Evolutionary conservation across 2,329 filamentous ascomycete genomes (phyloP).

Genomic region (Paraconiothyrium brasiliense): DNA sequence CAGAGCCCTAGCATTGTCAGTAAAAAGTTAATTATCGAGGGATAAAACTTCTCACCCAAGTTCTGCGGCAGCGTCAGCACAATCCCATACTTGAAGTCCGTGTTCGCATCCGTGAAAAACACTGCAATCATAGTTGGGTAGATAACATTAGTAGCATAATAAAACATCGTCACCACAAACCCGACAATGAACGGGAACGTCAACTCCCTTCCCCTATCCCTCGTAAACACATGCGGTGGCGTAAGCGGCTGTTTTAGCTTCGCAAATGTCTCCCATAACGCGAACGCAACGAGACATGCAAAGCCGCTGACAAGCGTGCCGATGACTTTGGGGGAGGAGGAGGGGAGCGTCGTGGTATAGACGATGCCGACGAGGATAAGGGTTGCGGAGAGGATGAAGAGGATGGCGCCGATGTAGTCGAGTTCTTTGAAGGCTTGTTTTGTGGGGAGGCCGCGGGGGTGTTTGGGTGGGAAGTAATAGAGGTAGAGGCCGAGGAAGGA

Average conservation of each 20-base stretch:
- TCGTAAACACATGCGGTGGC: constrained; percentile 57
- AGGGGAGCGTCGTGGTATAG: constrained; percentile 39
- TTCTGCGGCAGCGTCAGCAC: constrained; percentile 57
- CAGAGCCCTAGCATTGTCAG: constrained; percentile 36
- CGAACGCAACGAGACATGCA: constrained; percentile 39
- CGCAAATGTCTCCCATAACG: constrained; percentile 43
- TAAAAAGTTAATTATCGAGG: not conserved
- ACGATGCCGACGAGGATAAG: constrained; percentile 46
- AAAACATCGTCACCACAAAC: constrained; percentile 62
- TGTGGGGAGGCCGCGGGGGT: constrained; percentile 45
- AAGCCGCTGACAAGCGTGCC: constrained; percentile 45
- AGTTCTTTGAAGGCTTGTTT: constrained; percentile 38
- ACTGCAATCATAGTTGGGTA: constrained; percentile 60
- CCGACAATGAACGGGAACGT: constrained; percentile 58
- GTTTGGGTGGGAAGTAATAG: constrained; percentile 53
- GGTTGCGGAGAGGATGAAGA: constrained; percentile 41
- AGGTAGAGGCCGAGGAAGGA: constrained; percentile 57
- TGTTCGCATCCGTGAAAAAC: constrained; percentile 53
- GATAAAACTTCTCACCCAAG: constrained; percentile 41
- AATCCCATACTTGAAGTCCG: constrained; percentile 47
- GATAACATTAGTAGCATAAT: constrained; percentile 59
- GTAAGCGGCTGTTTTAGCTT: constrained; percentile 48
- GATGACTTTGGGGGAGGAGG: constrained; percentile 40
- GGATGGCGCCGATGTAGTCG: constrained; percentile 43
- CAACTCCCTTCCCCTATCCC: constrained; percentile 57